Evolutionary conservation across 73 alveolate genomes (phyloP), one percentile per base, ranked within the genome.

Genomic region (Paramecium pentaurelia): DNA sequence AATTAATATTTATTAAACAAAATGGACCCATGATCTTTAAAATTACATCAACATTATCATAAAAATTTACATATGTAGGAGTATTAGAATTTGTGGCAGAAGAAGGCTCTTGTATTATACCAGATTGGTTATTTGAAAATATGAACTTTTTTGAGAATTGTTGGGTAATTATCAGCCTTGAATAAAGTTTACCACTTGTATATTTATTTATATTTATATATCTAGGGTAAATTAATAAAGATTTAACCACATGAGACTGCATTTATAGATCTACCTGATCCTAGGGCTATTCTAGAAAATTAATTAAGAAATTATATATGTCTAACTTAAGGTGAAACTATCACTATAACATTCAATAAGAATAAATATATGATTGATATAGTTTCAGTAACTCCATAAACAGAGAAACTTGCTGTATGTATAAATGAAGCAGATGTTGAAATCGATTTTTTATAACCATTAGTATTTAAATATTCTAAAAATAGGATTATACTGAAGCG

Each of bases 241-340:
- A 80, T 98, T 36, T 95, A 97, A 92, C 99, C 99, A 14, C 99
- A 98, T 92, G 93, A 92, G 92, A 97, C 99, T 27, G 99, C 96
- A 18, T 98, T 98, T 84, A 96, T 97, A 18, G 98, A 98, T 94
- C 93, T 97, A 34, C 97, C 99, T 14, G 97, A 97, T 88, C 99
- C 99, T 1, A 97, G 97, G 75, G 98, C 99, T 32, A 97, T 98
- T 54, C 95, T 98, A 25, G 99, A 97, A 86, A 96, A 93, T 59
- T 96, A 96, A 86, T 92, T 98, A 77, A 97, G 99, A 88, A 96
- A 97, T 94, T 98, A 98, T 86, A 89, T 96, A 16, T 96, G 98
- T 88, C 93, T 97, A 47, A 97, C 97, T 73, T 93, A 98, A 93
- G 99, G 99, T 3, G 99, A 98, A 83, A 96, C 99, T 37, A 98